These are phyloP conservation scores for Xylaria scruposa DNA, from an alignment of 495 filamentous ascomycete species.

Conservation along the genomic window DNA sequence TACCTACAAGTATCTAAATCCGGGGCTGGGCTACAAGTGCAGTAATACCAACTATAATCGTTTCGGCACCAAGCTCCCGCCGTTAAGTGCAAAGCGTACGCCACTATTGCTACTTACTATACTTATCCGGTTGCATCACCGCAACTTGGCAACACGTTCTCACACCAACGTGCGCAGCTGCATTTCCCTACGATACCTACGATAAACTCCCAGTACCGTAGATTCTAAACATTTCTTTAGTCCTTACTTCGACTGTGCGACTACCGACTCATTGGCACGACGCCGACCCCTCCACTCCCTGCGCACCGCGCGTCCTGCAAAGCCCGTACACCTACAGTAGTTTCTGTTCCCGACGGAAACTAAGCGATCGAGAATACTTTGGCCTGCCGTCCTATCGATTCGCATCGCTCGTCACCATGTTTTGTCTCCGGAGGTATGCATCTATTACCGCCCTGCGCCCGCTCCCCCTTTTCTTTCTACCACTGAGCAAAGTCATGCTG, in stretches of 20 bases:
- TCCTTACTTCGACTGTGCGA: not conserved
- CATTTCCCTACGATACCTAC: not conserved
- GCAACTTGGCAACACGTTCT: conserved; percentile 8
- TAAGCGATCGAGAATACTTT: not conserved
- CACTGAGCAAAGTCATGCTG: conserved; percentile 10
- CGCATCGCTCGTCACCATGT: conserved; percentile 61
- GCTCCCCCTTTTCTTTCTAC: conserved; percentile 4
- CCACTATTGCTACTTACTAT: not conserved
- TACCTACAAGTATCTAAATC: conserved; percentile 4
- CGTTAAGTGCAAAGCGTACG: not conserved
- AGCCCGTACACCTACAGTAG: not conserved
- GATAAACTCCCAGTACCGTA: not conserved
- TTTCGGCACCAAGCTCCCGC: conserved; percentile 4
- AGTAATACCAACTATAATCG: not conserved
- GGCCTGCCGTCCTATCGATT: not conserved
- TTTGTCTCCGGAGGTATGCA: conserved; percentile 79
- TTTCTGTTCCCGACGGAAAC: not conserved
- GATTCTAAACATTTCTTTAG: not conserved
- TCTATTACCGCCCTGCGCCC: not conserved
- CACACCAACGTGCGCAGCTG: not conserved
- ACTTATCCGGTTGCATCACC: conserved; percentile 7
- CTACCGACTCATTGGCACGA: not conserved
- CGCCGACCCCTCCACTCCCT: conserved; percentile 1
- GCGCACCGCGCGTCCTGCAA: not conserved
- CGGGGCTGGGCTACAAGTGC: not conserved